Percentiles rank a stretch among this genome's conserved stretches.
Conservation (phyloP, 169 alveolate species). For the Cryptosporidium xiaoi region DNA sequence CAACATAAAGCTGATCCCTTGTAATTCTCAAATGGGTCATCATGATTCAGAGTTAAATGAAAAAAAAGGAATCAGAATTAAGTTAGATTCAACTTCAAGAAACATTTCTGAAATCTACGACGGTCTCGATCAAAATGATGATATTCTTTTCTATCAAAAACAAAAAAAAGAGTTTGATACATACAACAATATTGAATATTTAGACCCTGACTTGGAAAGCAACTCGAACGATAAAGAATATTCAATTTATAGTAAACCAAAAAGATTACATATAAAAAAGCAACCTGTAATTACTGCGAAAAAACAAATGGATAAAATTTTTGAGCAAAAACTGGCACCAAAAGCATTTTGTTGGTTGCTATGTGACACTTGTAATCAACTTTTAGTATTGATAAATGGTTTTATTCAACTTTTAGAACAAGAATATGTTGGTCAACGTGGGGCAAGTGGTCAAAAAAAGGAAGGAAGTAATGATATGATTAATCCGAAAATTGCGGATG, state of each 20-base stretch:
- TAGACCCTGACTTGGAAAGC: neutral
- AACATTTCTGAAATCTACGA: slow-evolving; percentile 6
- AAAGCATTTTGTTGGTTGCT: slow-evolving; percentile 68
- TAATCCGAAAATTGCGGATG: slow-evolving; percentile 12
- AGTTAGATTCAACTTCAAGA: neutral
- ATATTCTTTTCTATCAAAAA: neutral
- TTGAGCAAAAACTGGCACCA: slow-evolving; percentile 65
- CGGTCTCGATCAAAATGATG: slow-evolving; percentile 59
- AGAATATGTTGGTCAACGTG: neutral
- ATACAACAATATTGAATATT: slow-evolving; percentile 2
- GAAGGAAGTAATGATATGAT: neutral
- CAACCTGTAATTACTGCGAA: neutral
- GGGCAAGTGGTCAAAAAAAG: neutral
- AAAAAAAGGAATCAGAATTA: neutral
- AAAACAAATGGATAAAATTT: slow-evolving; percentile 49
- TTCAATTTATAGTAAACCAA: neutral
- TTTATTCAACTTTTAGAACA: slow-evolving; percentile 19
- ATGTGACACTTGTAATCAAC: slow-evolving; percentile 56
- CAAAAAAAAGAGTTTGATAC: slow-evolving; percentile 21
- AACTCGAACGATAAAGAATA: slow-evolving; percentile 45
- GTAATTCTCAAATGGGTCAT: slow-evolving; percentile 8
- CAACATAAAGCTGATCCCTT: neutral
- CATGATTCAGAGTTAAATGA: neutral
- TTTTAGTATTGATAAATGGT: slow-evolving; percentile 40
- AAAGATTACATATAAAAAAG: neutral